Evolutionary conservation across 495 filamentous ascomycete species (phyloP), one percentile per base, ranked within the genome.

Genomic region (Aspergillus avenaceus): DNA sequence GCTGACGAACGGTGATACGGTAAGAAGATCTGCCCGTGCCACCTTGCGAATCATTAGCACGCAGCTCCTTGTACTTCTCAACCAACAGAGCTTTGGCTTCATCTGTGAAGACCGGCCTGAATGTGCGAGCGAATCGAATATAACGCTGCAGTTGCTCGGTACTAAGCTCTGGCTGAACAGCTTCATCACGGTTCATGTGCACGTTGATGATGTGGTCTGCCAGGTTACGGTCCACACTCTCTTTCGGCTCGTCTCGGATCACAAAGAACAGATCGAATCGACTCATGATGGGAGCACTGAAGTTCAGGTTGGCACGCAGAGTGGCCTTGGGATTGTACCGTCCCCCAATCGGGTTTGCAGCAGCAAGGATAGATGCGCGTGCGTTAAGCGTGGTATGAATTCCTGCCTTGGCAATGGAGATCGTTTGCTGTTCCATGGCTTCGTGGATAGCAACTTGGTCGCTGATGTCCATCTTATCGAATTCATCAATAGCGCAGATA

Each of bases 391-490:
- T 99, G 2, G 93, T 95, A 65, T 99, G 93, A 53, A 99, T 99
- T 61, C 93, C 93, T 4, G 93, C 93, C 63, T 99, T 99, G 51
- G 93, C 93, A 65, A 99, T 99, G 18, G 92, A 97, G 58, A 99
- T 99, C 16, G 93, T 99, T 73, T 99, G 93, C 72, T 99, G 93
- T 79, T 99, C 93, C 93, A 99, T 99, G 47, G 95, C 95, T 81
- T 99, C 93, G 81, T 99, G 93, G 67, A 99, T 97, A 54, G 93
- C 93, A 40, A 99, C 93, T 73, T 99, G 93, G 70, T 99, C 93
- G 41, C 73, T 81, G 45, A 99, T 88, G 61, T 99, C 93, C 93
- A 99, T 99, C 73, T 97, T 99, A 77, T 99, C 93, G 64, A 99
- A 99, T 59, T 99, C 93, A 65, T 99, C 93, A 63, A 99, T 99